Conservation (phyloP, 2,329 filamentous ascomycete genomes). For the Exserohilum turcica region DNA sequence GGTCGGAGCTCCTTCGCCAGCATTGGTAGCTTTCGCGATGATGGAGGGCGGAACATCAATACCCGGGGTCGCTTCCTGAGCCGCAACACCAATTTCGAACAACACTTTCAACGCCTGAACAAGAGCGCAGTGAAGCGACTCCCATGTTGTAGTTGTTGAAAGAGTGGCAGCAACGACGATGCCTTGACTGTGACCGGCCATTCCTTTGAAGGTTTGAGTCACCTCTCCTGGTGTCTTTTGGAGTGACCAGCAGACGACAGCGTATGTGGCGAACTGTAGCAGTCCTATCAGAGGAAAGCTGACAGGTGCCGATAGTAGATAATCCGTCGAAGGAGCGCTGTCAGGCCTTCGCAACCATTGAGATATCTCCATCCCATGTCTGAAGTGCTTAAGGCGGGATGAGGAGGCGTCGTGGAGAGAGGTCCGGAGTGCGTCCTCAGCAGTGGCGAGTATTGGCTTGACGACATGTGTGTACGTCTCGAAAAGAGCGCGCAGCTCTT, state of each 20-base stretch:
- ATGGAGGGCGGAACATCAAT: background rate
- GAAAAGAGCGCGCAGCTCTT: slow-evolving; percentile 30
- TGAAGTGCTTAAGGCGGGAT: slow-evolving; percentile 16
- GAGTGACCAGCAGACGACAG: slow-evolving; percentile 27
- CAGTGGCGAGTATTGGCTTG: slow-evolving; percentile 18
- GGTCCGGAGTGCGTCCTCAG: slow-evolving; percentile 14
- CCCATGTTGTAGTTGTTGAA: slow-evolving; percentile 42
- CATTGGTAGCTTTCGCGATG: slow-evolving; percentile 7
- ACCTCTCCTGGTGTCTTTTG: slow-evolving; percentile 37
- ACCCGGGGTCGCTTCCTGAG: background rate
- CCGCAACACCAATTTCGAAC: background rate
- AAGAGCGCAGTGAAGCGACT: slow-evolving; percentile 43
- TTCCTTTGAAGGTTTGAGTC: slow-evolving; percentile 24
- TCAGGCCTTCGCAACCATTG: slow-evolving; percentile 34
- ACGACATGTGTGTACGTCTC: slow-evolving; percentile 20
- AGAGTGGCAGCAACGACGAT: slow-evolving; percentile 46
- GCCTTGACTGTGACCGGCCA: slow-evolving; percentile 50
- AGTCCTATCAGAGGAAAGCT: slow-evolving; percentile 50
- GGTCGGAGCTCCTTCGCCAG: slow-evolving; percentile 29
- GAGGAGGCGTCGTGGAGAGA: background rate
- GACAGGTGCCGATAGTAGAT: slow-evolving; percentile 45
- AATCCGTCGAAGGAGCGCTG: slow-evolving; percentile 24
- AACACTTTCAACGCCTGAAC: slow-evolving; percentile 40
- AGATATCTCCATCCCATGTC: slow-evolving; percentile 32
- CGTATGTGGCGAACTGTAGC: slow-evolving; percentile 37